Percentiles rank a stretch among this genome's conserved stretches.
These are phyloP conservation scores for Tephrocybe sp. DNA, from an alignment of 768 basidiomycete species.

Conservation along the genomic window DNA sequence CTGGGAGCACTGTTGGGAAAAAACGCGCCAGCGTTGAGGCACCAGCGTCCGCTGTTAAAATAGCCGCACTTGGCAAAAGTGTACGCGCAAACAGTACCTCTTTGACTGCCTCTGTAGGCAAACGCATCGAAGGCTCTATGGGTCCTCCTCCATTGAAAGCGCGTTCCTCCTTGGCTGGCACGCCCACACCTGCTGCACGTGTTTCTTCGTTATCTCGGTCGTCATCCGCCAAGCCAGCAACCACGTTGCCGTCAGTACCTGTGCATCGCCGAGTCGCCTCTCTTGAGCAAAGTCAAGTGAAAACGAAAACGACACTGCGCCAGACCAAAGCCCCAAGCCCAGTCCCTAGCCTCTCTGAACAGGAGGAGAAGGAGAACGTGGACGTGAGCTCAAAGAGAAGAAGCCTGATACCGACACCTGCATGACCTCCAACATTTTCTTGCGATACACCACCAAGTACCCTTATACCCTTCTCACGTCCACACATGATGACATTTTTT, in stretches of 20 bases:
- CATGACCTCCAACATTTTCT: constrained; percentile 12
- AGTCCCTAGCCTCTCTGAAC: constrained; percentile 39
- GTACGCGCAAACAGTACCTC: constrained; percentile 40
- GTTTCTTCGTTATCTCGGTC: constrained; percentile 35
- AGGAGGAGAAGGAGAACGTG: constrained; percentile 64
- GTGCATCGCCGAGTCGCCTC: constrained; percentile 35
- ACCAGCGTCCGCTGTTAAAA: constrained; percentile 27
- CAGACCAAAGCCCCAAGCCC: constrained; percentile 35
- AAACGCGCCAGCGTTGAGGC: constrained; percentile 37
- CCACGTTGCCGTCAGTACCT: constrained; percentile 28
- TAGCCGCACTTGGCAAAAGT: constrained; percentile 50
- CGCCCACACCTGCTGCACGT: constrained; percentile 38
- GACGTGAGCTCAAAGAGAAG: constrained; percentile 29
- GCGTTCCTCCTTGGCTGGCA: constrained; percentile 35
- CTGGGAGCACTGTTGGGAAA: constrained; percentile 36
- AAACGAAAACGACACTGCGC: constrained; percentile 28
- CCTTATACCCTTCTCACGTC: constrained; percentile 2
- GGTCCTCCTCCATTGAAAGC: constrained; percentile 47
- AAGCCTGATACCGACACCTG: constrained; percentile 33
- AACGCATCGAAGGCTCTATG: constrained; percentile 42
- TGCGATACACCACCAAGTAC: background rate
- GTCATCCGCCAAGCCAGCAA: constrained; percentile 30
- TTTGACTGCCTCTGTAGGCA: constrained; percentile 23
- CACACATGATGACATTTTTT: background rate
- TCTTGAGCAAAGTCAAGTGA: constrained; percentile 30